Evolutionary conservation across 768 basidiomycete genomes (phyloP), one percentile per base, ranked within the genome.

Genomic region (Hebeloma cylindrosporum): DNA sequence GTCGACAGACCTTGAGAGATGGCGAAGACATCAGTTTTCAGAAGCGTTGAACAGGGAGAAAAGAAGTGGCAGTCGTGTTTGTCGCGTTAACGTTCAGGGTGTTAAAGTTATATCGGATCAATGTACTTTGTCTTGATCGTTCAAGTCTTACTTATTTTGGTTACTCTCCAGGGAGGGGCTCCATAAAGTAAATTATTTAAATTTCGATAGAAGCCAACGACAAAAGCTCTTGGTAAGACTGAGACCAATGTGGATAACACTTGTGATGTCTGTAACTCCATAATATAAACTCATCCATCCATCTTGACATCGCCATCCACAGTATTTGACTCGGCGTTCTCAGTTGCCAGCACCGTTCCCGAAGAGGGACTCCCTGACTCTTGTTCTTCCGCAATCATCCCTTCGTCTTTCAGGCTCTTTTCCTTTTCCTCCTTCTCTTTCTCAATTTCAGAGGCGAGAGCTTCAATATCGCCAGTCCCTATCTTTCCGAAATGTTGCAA

Each of bases 401-500:
- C 72, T 30, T 73, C 71, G 22, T 61, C 66, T 69, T 51, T 67
- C 58, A 31, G 47, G 42, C 57, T 66, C 65, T 59, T 60, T 63
- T 65, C 60, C 66, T 65, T 51, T 71, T 73, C 30, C 16, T 64
- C 59, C 51, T 74, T 69, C 43, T 71, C 70, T 38, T 69, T 73
- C 50, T 79, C 77, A 43, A 80, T 79, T 56, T 76, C 77, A 34
- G 69, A 63, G 5, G 64, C 64, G 27, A 80, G 73, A 13, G 71
- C 53, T 37, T 75, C 74, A 48, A 93, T 68, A 49, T 92, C 88
- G 6, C 87, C 88, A 5, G 80, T 81, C 13, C 86, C 88, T 48
- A 91, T 90, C 68, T 80, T 85, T n/a, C 82, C 77, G 52, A 93
- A 92, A 53, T 88, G 81, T 50, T 83, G 79, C 29, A 91, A 61